These are phyloP conservation scores for Angomonas ambiguus DNA, from an alignment of 208 protist genomes.

Conservation along the genomic window DNA sequence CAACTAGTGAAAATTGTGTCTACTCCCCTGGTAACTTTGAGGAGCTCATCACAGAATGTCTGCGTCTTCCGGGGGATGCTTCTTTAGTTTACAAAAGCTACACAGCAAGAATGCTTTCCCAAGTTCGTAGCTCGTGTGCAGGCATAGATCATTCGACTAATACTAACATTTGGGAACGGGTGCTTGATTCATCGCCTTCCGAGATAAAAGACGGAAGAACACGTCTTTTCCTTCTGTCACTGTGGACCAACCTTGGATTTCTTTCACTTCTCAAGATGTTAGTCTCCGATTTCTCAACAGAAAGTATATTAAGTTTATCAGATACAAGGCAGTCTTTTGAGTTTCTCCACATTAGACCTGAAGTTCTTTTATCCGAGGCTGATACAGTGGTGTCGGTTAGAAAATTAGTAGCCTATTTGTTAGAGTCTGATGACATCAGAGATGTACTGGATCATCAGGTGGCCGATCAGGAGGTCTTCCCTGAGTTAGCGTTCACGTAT, in stretches of 20 bases:
- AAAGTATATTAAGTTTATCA: not conserved
- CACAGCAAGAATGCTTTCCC: not conserved
- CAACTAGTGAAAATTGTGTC: not conserved
- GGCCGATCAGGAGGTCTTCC: not conserved
- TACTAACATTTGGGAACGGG: not conserved
- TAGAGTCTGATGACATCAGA: not conserved
- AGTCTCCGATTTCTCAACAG: not conserved
- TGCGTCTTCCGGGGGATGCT: not conserved
- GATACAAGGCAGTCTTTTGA: not conserved
- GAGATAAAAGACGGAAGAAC: not conserved
- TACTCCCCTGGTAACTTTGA: not conserved
- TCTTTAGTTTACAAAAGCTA: not conserved
- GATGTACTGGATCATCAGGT: not conserved
- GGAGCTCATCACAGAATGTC: not conserved
- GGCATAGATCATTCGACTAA: not conserved
- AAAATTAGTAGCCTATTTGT: not conserved
- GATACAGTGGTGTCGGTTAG: not conserved
- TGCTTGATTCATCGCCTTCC: not conserved
- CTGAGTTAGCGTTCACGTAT: not conserved
- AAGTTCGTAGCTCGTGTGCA: not conserved
- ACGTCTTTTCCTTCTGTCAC: not conserved
- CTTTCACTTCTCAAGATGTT: not conserved
- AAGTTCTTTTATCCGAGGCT: not conserved
- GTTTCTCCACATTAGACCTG: not conserved
- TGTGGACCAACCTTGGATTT: constrained; percentile 1